Base-by-base conservation (phyloP, 495 filamentous ascomycete genomes). In the Immersiella caudata region DNA sequence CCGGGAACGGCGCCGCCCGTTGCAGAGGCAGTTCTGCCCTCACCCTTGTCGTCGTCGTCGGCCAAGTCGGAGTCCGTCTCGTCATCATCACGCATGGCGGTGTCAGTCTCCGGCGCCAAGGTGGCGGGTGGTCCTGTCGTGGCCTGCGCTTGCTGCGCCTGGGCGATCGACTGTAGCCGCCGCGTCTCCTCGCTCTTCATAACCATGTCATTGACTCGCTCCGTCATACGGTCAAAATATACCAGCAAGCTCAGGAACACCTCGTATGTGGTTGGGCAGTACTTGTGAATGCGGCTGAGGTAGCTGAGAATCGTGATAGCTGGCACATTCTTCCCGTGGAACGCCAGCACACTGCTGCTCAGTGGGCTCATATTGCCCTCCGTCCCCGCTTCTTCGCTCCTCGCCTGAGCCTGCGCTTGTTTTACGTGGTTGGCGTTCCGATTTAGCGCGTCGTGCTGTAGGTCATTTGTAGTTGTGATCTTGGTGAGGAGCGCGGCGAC, bases 181-280 rank as follows among this genome's bases (percentile, higher is more conserved):
- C 75, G 69, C 24, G 71, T 67, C 55, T 79, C 75, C 60, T 83
- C 80, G 36, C 77, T 79, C 70, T 83, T 79, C 64, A 79, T 70
- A 8, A 83, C 82, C 73, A 81, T 73, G 18, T 80, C 86, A 73
- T 98, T 99, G 51, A 99, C 94, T 65, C 92, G 84, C 73, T 97
- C 95, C 60, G 96, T 97, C 95, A 99, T 99, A 35, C 95, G 90
- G 75, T 99, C 95, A 79, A 99, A 99, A 73, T 99, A 99, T 50
- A 99, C 93, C 60, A 99, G 80, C 71, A 99, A 77, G 68, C 93
- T 96, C 50, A 99, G 81, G 72, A 99, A 99, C 0, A 99, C 95
- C 79, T 99, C 95, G 77, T 97, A 99, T 6, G 95, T 98, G 4
- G 96, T 98, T 0, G 95, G 95, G 73, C 95, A 99, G 74, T 99